A percentile compares a stretch with the other conserved stretches of the same genome.
Evolutionary conservation across 306 rosid genomes (phyloP).

Genomic region (Oemleria cerasiformis): DNA sequence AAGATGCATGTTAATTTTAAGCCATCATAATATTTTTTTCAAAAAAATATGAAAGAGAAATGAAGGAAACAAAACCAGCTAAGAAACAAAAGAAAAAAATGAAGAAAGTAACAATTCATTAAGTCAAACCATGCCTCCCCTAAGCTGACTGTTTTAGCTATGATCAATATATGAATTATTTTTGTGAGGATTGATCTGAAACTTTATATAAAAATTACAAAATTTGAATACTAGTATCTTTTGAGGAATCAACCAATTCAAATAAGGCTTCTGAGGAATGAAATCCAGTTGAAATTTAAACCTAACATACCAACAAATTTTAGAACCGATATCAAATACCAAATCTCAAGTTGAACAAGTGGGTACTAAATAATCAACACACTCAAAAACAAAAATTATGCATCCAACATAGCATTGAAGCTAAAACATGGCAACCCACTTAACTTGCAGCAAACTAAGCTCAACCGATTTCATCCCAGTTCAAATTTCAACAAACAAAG

Average conservation of each 20-base stretch:
- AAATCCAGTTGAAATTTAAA: background rate
- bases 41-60: too few species aligned
- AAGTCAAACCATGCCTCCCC: background rate
- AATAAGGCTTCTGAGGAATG: background rate
- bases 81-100: too few species aligned
- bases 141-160: background rate
- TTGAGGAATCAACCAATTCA: background rate
- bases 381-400: background rate
- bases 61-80: too few species aligned
- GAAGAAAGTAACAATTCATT: background rate
- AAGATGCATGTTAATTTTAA: too few species aligned
- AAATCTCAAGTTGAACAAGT: too few species aligned
- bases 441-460: background rate
- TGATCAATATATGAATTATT: background rate
- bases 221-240: background rate
- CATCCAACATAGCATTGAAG: slow-evolving; percentile 1
- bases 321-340: background rate
- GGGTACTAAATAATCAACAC: background rate
- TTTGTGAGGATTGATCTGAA: background rate
- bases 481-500: background rate
- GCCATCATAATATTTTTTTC: too few species aligned
- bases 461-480: background rate
- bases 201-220: too few species aligned
- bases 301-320: background rate
- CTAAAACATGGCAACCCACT: background rate